These are phyloP conservation scores for Fusarium globosum DNA, from an alignment of 2,329 filamentous ascomycete genomes.

Conservation along the genomic window DNA sequence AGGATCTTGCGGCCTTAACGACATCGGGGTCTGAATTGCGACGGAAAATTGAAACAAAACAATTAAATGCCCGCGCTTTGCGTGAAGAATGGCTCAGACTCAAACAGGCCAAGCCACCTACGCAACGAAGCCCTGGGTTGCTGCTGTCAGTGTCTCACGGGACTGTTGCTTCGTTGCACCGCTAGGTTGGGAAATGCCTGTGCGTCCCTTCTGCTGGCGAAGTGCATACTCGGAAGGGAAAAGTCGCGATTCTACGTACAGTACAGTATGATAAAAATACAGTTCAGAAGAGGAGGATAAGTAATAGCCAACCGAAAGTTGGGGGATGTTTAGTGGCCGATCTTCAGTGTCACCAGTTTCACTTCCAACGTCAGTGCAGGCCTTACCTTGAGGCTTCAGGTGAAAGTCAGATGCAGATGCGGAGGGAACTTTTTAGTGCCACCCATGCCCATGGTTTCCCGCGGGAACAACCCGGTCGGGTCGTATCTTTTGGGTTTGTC, in stretches of 20 bases:
- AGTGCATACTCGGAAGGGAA: slow-evolving; percentile 16
- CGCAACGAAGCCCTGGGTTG: not conserved
- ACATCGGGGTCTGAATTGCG: not conserved
- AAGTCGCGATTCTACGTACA: slow-evolving; percentile 14
- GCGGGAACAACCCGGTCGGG: not conserved
- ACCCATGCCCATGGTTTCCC: not conserved
- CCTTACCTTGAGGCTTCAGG: not conserved
- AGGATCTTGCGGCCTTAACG: not conserved
- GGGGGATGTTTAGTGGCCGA: slow-evolving; percentile 15
- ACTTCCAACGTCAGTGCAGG: slow-evolving; percentile 4
- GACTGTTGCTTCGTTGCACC: not conserved
- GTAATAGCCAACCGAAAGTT: not conserved
- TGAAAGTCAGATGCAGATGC: not conserved
- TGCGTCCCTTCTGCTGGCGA: not conserved
- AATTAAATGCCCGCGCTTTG: not conserved
- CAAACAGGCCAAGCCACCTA: slow-evolving; percentile 1
- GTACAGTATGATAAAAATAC: not conserved
- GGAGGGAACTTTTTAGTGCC: not conserved
- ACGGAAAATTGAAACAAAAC: slow-evolving; percentile 1
- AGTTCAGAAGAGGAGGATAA: not conserved
- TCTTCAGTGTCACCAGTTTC: slow-evolving; percentile 11
- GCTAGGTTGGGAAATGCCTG: not conserved
- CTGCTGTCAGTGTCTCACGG: not conserved
- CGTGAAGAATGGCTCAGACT: not conserved
- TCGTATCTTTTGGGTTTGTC: not conserved